Conservation (phyloP, 345 rosid genomes). For the Salix viminalis region DNA sequence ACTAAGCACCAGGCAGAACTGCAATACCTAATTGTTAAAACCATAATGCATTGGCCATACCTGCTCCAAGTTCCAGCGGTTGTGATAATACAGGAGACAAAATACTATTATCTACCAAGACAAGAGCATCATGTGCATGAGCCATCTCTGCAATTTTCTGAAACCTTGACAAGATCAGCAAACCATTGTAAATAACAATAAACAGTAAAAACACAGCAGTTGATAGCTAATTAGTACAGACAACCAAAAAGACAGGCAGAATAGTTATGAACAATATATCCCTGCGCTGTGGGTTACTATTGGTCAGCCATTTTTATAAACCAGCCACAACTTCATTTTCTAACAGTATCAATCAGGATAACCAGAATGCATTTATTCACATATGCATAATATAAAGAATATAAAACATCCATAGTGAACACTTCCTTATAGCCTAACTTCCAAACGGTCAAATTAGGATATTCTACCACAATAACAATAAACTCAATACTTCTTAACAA, state of each 20-base stretch:
- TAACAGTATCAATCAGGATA: too few relatives aligned
- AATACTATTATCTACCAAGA: conserved; percentile 90
- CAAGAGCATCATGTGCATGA: conserved; percentile 71
- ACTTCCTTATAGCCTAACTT: neutral
- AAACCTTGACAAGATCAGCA: neutral
- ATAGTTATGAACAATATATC: neutral
- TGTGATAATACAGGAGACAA: conserved; percentile 86
- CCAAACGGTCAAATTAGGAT: neutral
- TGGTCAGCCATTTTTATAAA: neutral
- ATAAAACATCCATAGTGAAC: neutral
- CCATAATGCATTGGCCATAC: conserved; percentile 23
- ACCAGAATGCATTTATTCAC: neutral
- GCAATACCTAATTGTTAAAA: neutral
- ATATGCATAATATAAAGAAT: neutral
- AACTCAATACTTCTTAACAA: neutral
- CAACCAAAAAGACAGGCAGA: neutral
- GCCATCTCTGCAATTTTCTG: conserved; percentile 87
- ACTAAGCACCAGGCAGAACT: conserved; percentile 1
- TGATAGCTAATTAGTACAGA: neutral
- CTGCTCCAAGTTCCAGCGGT: conserved; percentile 95
- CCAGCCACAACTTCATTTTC: neutral
- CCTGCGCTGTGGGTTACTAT: neutral
- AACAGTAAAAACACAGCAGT: neutral
- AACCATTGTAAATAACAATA: neutral
- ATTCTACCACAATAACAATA: neutral